Evolutionary conservation across 768 basidiomycete species (phyloP), one percentile per base, ranked within the genome.

Genomic region (Suillus bovinus): DNA sequence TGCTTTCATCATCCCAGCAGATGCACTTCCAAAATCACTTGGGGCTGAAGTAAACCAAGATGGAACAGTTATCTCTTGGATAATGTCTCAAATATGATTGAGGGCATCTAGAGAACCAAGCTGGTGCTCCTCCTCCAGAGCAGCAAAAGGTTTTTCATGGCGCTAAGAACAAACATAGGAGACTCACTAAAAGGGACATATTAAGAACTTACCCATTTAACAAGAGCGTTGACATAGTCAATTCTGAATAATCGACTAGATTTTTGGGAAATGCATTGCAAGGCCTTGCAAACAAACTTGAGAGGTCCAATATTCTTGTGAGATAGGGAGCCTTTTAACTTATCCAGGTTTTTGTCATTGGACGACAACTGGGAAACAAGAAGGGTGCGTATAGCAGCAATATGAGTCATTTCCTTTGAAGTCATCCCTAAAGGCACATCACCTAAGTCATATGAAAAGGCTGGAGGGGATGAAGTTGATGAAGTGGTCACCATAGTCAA

Each of bases 1-100:
- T 3, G 75, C 74, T 42, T 78, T 78, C 36, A 78, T 63, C 8
- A 61, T 67, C 16, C 77, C n/a, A n/a, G n/a, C n/a, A n/a, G n/a
- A n/a, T n/a, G n/a, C n/a, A n/a, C n/a, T n/a, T n/a, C n/a, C n/a
- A 16, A 67, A 68, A 46, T 69, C 63, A 8, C 38, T 16, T n/a
- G 68, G 68, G 20, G 61, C 62, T 4, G 46, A 41, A 31, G 36
- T 44, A 22, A 64, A 13, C 62, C 69, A 68, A 20, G 65, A 58
- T 20, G 68, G 69, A 11, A 53, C 4, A n/a, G 22, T 42, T n/a
- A 58, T 55, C 1, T 39, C 4, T 7, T 46, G 46, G 14, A 60
- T 61, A 10, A 63, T 39, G 22, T 61, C 47, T 52, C 6, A 31
- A 16, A 60, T 20, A 20, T 5, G 36, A 36, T 46, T 3, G 3